phyloP scores from a whole-genome alignment of 2,329 filamentous ascomycete species.

The Xylariales sp. region DNA sequence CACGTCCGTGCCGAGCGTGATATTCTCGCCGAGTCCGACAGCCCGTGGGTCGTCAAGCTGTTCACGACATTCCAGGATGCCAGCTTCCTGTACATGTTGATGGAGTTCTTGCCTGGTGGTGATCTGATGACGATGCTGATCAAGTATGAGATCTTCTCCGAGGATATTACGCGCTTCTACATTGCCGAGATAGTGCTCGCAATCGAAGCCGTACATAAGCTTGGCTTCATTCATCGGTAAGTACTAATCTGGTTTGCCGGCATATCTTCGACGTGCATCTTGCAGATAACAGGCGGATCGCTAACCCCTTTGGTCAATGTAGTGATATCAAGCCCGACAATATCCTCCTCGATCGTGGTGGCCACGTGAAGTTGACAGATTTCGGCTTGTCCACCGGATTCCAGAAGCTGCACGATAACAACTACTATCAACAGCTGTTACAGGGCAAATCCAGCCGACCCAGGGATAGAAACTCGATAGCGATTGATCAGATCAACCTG shows the following conservation, averaged over 20 bases:
- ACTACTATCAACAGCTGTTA: conserved; percentile 95
- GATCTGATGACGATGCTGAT: conserved; percentile 99
- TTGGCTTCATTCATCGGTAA: conserved; percentile 97
- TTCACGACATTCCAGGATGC: conserved; percentile 97
- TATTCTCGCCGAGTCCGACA: conserved; percentile 97
- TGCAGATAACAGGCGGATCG: too few relatives aligned
- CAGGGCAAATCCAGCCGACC: conserved; percentile 71
- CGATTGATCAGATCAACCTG: conserved; percentile 95
- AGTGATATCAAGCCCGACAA: conserved; percentile 99
- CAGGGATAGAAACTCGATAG: conserved; percentile 86
- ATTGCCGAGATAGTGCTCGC: conserved; percentile 97
- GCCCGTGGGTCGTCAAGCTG: conserved; percentile 97
- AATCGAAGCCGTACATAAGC: conserved; percentile 97
- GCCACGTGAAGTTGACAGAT: conserved; percentile 97
- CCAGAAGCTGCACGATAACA: conserved; percentile 95
- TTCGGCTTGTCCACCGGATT: conserved; percentile 97
- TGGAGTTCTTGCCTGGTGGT: conserved; percentile 98
- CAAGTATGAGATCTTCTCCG: conserved; percentile 99
- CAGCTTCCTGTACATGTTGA: conserved; percentile 96
- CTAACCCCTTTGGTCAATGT: too few relatives aligned
- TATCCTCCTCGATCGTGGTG: conserved; percentile 89
- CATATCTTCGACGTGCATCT: too few relatives aligned
- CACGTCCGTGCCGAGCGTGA: conserved; percentile 97
- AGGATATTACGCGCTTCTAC: conserved; percentile 98
- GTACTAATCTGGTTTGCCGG: conserved; percentile 28